These are phyloP conservation scores for Trametes hirsuta DNA, from an alignment of 1,284 basidiomycete species.

Conservation along the genomic window DNA sequence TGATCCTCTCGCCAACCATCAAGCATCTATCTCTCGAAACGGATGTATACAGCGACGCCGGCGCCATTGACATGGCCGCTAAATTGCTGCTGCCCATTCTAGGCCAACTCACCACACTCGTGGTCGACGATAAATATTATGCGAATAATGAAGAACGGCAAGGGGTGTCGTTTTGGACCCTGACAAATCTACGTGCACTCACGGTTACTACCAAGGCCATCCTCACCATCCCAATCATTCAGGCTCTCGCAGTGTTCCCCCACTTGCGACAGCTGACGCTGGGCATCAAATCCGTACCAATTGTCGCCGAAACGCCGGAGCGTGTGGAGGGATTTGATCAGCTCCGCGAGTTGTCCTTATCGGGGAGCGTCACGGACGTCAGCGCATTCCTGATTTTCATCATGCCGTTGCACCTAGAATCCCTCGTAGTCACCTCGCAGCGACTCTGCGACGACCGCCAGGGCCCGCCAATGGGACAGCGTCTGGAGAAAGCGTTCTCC, in stretches of 20 bases:
- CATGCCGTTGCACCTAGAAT: background rate
- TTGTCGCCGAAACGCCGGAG: background rate
- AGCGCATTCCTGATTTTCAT: too few species aligned
- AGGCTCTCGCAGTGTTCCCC: background rate
- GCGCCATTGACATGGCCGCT: background rate
- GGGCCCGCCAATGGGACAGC: background rate
- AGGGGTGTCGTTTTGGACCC: constrained; percentile 1
- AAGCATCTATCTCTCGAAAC: background rate
- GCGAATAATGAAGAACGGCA: background rate
- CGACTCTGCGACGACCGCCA: background rate
- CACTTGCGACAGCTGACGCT: background rate
- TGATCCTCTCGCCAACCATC: constrained; percentile 3
- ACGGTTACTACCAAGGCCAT: background rate
- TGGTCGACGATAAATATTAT: background rate
- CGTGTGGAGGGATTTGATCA: background rate
- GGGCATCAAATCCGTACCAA: background rate
- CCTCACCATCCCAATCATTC: background rate
- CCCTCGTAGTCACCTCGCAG: background rate
- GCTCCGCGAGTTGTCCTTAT: background rate
- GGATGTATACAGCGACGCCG: background rate
- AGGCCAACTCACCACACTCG: background rate
- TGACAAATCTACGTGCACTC: background rate
- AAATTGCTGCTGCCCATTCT: background rate
- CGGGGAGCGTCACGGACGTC: background rate
- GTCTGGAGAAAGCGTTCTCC: background rate